Conservation (phyloP, 371 early-diverging fungal species). For the Lichtheimia ramosa region DNA sequence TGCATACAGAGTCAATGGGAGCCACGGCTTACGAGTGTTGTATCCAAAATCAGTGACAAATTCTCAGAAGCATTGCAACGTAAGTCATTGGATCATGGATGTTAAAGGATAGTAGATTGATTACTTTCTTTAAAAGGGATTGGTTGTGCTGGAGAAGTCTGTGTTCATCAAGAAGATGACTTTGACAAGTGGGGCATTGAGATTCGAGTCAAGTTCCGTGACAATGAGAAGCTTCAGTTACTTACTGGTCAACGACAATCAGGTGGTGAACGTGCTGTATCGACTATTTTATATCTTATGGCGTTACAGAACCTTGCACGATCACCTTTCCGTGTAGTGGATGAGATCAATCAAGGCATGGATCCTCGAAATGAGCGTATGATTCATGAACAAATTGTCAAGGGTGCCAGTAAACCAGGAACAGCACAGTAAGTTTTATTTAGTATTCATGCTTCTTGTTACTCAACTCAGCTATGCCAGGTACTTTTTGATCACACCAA, state of each 20-base stretch:
- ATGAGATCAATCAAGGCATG: conserved; percentile 99
- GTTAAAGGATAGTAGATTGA: background rate
- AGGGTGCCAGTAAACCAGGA: conserved; percentile 61
- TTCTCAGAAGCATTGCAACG: conserved; percentile 78
- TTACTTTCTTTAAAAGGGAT: conserved; percentile 42
- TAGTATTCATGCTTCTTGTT: background rate
- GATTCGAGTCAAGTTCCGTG: conserved; percentile 90
- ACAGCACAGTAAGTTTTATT: conserved; percentile 68
- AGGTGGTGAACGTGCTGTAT: conserved; percentile 96
- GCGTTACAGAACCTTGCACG: conserved; percentile 87
- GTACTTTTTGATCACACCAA: conserved; percentile 99
- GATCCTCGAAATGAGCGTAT: conserved; percentile 97
- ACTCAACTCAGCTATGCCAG: conserved; percentile 17
- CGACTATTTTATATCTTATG: conserved; percentile 97
- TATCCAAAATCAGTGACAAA: conserved; percentile 62
- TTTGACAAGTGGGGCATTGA: conserved; percentile 96
- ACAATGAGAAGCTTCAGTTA: conserved; percentile 82
- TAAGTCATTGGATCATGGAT: conserved; percentile 11
- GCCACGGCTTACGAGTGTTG: conserved; percentile 56
- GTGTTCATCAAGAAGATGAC: conserved; percentile 70
- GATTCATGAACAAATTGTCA: conserved; percentile 93
- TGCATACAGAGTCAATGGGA: conserved; percentile 63
- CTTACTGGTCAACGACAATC: conserved; percentile 95
- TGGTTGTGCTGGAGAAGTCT: conserved; percentile 90
- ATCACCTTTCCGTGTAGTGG: conserved; percentile 98